These are phyloP conservation scores for Lipomyces yamadae DNA, from an alignment of 805 yeast species.

Conservation along the genomic window DNA sequence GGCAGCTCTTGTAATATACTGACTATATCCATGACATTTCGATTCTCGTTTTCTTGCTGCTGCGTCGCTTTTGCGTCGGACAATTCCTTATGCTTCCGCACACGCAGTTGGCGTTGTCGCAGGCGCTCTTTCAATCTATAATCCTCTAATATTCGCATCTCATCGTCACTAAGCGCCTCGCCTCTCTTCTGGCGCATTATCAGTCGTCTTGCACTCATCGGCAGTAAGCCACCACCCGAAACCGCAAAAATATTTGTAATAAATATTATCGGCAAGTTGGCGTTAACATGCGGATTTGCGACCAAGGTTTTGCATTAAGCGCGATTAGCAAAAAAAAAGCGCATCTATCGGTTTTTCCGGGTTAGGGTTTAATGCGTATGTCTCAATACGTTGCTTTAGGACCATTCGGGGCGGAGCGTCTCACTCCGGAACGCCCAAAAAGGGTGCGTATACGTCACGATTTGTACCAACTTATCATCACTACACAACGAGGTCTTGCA, in stretches of 20 bases:
- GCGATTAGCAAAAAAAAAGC: background rate
- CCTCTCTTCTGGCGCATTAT: slow-evolving; percentile 17
- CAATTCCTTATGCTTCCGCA: slow-evolving; percentile 2
- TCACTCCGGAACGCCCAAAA: too few species aligned
- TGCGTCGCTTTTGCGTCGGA: background rate
- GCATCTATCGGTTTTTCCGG: background rate
- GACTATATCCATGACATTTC: slow-evolving; percentile 12
- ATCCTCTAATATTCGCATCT: slow-evolving; percentile 17
- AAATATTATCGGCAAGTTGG: background rate
- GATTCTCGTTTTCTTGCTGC: background rate
- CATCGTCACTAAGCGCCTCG: slow-evolving; percentile 16
- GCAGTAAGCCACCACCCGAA: background rate
- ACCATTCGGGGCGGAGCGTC: too few species aligned
- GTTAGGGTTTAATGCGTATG: background rate
- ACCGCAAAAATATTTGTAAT: background rate
- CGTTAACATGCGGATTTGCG: background rate
- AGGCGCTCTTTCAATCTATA: slow-evolving; percentile 19
- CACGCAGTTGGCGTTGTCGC: slow-evolving; percentile 23
- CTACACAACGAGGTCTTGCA: too few species aligned
- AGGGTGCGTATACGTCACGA: too few species aligned
- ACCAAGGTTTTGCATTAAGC: background rate
- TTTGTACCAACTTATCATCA: too few species aligned
- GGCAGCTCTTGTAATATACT: slow-evolving; percentile 4
- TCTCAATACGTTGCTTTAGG: background rate
- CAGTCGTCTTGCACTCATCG: slow-evolving; percentile 19